Evolutionary conservation across 202 grass and related monocot genomes (phyloP).

Genomic region (Saccharum hybrid): DNA sequence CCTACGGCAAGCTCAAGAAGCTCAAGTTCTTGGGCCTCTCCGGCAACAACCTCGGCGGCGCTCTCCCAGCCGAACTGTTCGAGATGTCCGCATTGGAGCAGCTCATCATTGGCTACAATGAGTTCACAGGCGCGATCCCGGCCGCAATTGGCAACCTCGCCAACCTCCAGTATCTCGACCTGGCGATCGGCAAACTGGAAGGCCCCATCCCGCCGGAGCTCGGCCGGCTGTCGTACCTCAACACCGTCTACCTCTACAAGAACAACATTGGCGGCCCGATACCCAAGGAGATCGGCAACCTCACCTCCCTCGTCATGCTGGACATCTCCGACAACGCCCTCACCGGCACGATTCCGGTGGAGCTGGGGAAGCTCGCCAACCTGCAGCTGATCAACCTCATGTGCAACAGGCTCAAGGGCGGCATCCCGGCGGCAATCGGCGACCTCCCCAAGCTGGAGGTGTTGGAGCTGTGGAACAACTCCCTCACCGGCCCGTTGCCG

Average conservation of each 20-base stretch:
- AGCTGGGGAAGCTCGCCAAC: conserved; percentile 64
- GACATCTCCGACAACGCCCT: conserved; percentile 88
- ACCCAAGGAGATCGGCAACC: conserved; percentile 76
- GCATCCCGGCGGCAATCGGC: conserved; percentile 65
- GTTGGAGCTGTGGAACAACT: conserved; percentile 98
- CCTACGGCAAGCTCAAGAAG: conserved; percentile 70
- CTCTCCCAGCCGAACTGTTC: conserved; percentile 70
- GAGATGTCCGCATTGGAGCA: conserved; percentile 78
- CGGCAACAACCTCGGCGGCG: conserved; percentile 90
- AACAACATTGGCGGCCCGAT: conserved; percentile 79
- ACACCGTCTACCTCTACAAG: conserved; percentile 82
- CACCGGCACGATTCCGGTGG: conserved; percentile 70
- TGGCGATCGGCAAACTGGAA: conserved; percentile 82
- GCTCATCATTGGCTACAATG: conserved; percentile 91
- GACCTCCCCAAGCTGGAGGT: conserved; percentile 76
- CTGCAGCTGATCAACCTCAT: conserved; percentile 94
- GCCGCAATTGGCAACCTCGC: conserved; percentile 73
- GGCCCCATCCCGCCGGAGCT: conserved; percentile 77
- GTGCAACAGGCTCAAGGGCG: conserved; percentile 92
- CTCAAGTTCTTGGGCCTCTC: conserved; percentile 93
- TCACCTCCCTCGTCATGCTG: conserved; percentile 75
- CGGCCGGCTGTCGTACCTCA: conserved; percentile 60
- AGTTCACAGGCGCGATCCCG: conserved; percentile 78
- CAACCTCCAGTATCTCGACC: conserved; percentile 84
- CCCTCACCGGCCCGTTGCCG: conserved; percentile 75